These are phyloP conservation scores for Coleophoma cylindrospora DNA, from an alignment of 2,329 filamentous ascomycete species.

Conservation along the genomic window DNA sequence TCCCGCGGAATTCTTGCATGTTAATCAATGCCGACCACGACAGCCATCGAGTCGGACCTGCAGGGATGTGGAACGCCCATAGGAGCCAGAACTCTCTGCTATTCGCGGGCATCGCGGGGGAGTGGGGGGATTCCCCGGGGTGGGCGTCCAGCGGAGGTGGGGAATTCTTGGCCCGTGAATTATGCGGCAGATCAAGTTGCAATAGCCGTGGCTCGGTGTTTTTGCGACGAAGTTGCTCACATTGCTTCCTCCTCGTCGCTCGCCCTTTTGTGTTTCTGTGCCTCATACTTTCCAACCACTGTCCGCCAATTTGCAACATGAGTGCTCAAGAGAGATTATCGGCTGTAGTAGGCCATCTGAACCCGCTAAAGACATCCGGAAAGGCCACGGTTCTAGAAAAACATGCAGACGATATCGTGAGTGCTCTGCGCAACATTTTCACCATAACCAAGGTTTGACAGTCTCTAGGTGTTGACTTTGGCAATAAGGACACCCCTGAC, in stretches of 20 bases:
- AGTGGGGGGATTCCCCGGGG: too few species aligned
- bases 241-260: too few species aligned
- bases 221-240: neutral
- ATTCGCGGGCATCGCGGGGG: too few species aligned
- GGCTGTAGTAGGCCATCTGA: constrained; percentile 35
- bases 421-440: constrained; percentile 7
- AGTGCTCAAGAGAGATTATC: constrained; percentile 15
- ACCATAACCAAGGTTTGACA: neutral
- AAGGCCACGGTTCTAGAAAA: constrained; percentile 60
- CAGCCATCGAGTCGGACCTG: too few species aligned
- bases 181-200: neutral
- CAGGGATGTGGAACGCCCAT: too few species aligned
- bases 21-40: too few species aligned
- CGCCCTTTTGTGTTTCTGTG: too few species aligned
- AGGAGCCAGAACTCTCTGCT: too few species aligned
- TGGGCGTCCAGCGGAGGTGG: too few species aligned
- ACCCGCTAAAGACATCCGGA: constrained; percentile 32
- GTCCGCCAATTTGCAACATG: constrained; percentile 8
- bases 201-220: neutral
- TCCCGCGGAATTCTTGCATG: too few species aligned
- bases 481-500: constrained; percentile 86
- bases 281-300: too few species aligned
- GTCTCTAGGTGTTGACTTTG: constrained; percentile 67
- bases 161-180: too few species aligned
- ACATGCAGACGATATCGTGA: constrained; percentile 83